phyloP scores from a whole-genome alignment of 2,329 filamentous ascomycete species.

The Torrubiellomyces zombiae region DNA sequence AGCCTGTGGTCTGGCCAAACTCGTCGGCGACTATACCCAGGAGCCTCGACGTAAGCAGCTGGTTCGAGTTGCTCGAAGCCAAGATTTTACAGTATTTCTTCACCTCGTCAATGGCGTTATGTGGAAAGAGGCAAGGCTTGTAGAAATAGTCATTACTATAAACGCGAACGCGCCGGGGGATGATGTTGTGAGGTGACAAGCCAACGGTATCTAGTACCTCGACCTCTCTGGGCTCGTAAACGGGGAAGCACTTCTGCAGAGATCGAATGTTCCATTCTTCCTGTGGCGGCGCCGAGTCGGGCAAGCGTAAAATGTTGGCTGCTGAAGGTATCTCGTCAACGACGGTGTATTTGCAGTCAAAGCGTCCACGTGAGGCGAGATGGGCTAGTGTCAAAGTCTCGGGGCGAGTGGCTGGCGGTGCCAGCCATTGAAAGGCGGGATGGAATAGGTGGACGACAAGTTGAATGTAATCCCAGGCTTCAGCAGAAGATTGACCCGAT shows the following conservation, averaged over 20 bases:
- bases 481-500: conserved; percentile 2
- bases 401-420: conserved; percentile 1
- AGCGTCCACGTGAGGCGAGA: conserved; percentile 1
- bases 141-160: conserved; percentile 5
- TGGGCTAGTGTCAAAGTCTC: conserved; percentile 5
- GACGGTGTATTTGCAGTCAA: conserved; percentile 3
- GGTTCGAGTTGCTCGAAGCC: background rate
- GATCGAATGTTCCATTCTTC: conserved; percentile 3
- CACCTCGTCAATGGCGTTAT: conserved; percentile 3
- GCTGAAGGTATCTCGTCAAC: conserved; percentile 2
- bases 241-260: conserved; percentile 1
- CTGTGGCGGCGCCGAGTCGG: background rate
- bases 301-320: background rate
- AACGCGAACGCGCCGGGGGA: conserved; percentile 5
- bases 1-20: conserved; percentile 1
- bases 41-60: conserved; percentile 1
- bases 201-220: conserved; percentile 3
- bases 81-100: conserved; percentile 2
- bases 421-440: conserved; percentile 2
- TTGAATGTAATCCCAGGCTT: conserved; percentile 5
- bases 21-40: conserved; percentile 2
- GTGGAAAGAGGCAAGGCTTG: conserved; percentile 4
- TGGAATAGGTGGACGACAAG: conserved; percentile 4
- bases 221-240: conserved; percentile 2
- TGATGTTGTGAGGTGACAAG: conserved; percentile 2